Base-by-base conservation (phyloP, 257 asterid genomes). In the Mentha longifolia region DNA sequence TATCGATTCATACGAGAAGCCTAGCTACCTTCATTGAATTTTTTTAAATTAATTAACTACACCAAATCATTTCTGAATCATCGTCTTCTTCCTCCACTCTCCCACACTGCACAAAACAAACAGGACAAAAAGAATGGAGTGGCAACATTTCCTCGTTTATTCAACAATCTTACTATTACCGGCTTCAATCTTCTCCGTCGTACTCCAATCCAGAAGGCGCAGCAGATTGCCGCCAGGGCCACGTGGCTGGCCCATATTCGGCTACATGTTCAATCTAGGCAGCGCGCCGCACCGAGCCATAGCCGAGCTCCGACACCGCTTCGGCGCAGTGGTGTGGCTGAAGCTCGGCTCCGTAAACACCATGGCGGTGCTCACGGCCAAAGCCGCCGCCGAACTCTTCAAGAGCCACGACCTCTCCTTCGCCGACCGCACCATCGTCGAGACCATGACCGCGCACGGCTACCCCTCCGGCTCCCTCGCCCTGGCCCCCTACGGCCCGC, bases 191-290 rank as follows among this genome's bases (percentile, higher is more conserved):
- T 20, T 79, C 70, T 20, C 60, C 30, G 13, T 41, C 2, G 35
- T 54, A 19, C 22, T 61, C 67, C 4, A 2, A 22, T 46, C 37
- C 17, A 66, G 15, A 31, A 39, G 58, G 15, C 49, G 19, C 28
- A 33, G 5, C 15, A 33, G 28, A 6, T 56, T 76, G 12, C 88
- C 86, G 2, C 91, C 88, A 0, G 91, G 91, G 6, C 91, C 88
- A 12, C 58, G 58, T 0, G 88, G 91, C 39, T 81, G 86, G 84
- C 91, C 86, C 4, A 33, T 83, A 31, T 79, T 85, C 49, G 88
- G 91, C 70, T 80, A 81, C 84, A 67, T 83, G 79, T 85, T 85
- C 78, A 73, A 63, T 2, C 86, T 85, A 0, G 88, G 91, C 16
- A 39, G 51, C 74, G 55, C 72, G 54, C 88, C 88, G 16, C 84